phyloP scores from a whole-genome alignment of 2,329 filamentous ascomycete genomes.

The Penicillium sp. region DNA sequence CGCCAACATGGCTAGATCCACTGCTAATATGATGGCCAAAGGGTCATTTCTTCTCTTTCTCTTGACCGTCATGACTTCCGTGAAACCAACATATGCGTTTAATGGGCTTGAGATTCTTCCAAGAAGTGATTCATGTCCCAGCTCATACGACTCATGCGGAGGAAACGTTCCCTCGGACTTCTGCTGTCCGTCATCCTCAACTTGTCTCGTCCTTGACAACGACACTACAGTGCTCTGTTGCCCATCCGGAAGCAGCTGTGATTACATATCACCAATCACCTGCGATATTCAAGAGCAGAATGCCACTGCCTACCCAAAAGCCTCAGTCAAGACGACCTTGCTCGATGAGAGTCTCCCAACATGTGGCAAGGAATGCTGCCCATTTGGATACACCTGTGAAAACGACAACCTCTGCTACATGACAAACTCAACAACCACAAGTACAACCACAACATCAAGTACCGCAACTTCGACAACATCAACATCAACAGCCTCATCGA shows the following conservation, averaged over 20 bases:
- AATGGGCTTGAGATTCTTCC: conserved; percentile 16
- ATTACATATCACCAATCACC: conserved; percentile 43
- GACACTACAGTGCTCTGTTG: conserved; percentile 49
- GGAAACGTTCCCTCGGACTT: conserved; percentile 43
- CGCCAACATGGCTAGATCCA: conserved; percentile 16
- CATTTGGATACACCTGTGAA: conserved; percentile 49
- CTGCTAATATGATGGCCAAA: conserved; percentile 1
- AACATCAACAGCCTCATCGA: conserved; percentile 7
- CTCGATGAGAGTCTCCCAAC: conserved; percentile 41
- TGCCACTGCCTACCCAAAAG: conserved; percentile 37
- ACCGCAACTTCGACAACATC: conserved; percentile 1
- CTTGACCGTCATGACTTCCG: conserved; percentile 22
- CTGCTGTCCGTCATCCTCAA: conserved; percentile 43
- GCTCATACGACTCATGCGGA: conserved; percentile 38
- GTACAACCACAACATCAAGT: conserved; percentile 9
- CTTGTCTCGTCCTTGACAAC: conserved; percentile 45
- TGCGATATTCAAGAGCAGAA: conserved; percentile 48
- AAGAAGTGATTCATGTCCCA: conserved; percentile 33
- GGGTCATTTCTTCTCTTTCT: conserved; percentile 21
- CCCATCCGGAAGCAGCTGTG: conserved; percentile 43
- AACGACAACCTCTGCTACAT: conserved; percentile 11
- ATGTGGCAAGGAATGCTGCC: conserved; percentile 48
- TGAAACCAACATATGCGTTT: conserved; percentile 22
- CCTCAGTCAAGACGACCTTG: conserved; percentile 44
- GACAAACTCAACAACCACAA: background rate